phyloP scores from a whole-genome alignment of 73 alveolate genomes.

The Paramecium caudatum region DNA sequence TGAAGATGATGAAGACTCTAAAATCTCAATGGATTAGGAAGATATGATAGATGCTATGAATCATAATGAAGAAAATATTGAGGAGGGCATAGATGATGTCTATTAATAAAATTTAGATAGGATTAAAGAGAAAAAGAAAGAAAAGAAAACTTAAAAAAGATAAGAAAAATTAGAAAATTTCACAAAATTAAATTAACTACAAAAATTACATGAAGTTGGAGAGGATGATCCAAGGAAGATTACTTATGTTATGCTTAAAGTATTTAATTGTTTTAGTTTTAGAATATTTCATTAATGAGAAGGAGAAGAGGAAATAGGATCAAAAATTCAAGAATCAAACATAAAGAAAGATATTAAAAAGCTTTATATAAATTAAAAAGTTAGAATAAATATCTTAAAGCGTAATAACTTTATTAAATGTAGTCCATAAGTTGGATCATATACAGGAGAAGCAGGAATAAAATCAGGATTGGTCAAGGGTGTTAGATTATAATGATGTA shows the following conservation, averaged over 20 bases:
- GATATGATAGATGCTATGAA: not conserved
- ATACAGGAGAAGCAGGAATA: slow-evolving; percentile 3
- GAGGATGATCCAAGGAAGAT: slow-evolving; percentile 69
- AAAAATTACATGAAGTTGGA: not conserved
- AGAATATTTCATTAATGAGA: slow-evolving; percentile 45
- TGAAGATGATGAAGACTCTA: not conserved
- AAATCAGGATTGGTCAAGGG: not conserved
- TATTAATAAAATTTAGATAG: slow-evolving; percentile 22
- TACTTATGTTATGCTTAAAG: slow-evolving; percentile 67
- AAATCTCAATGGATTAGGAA: slow-evolving; percentile 8
- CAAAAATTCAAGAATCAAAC: slow-evolving; percentile 52
- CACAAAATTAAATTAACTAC: slow-evolving; percentile 4
- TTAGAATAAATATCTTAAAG: slow-evolving; percentile 18
- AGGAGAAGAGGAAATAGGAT: slow-evolving; percentile 67
- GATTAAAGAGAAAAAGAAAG: slow-evolving; percentile 5
- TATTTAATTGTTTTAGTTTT: not conserved
- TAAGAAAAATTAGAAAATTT: slow-evolving; percentile 1
- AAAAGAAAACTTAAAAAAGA: slow-evolving; percentile 1
- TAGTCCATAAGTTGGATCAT: not conserved
- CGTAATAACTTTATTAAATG: not conserved
- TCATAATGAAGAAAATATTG: not conserved
- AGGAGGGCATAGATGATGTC: slow-evolving; percentile 45
- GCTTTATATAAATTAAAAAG: slow-evolving; percentile 42
- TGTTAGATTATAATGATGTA: slow-evolving; percentile 47
- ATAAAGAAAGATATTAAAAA: slow-evolving; percentile 37